Percentiles rank a stretch among this genome's conserved stretches.
Evolutionary conservation across 306 rosid genomes (phyloP).

Genomic region (Medicago lupulina): DNA sequence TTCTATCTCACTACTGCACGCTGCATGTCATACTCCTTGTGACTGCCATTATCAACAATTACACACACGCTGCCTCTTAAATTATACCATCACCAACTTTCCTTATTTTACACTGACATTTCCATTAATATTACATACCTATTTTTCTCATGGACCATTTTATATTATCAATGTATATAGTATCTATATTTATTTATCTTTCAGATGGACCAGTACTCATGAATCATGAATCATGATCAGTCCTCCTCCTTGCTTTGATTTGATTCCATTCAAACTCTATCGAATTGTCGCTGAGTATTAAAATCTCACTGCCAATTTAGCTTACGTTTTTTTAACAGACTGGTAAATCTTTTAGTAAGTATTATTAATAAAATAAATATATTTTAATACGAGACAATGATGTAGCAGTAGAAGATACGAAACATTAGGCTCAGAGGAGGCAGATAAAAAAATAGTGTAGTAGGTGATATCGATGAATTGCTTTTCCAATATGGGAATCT

Average conservation of each 20-base stretch:
- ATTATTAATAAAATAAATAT: no score
- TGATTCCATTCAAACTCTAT: background rate
- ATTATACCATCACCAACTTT: constrained; percentile 60
- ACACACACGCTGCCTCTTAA: constrained; percentile 48
- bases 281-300: background rate
- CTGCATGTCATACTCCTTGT: constrained; percentile 49
- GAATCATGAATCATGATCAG: no score
- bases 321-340: background rate
- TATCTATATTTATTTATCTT: background rate
- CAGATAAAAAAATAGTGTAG: background rate
- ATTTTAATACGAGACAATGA: no score
- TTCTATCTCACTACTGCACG: constrained; percentile 3
- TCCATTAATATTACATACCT: constrained; percentile 49
- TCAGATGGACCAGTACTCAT: constrained; percentile 20
- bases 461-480: background rate
- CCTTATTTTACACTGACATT: constrained; percentile 50
- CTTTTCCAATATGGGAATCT: constrained; percentile 21
- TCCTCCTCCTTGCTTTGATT: constrained; percentile 36
- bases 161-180: background rate
- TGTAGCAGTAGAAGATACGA: background rate
- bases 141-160: background rate
- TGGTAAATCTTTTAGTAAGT: no score
- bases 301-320: background rate
- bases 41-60: constrained; percentile 57
- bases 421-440: background rate